Base-by-base conservation (phyloP, 1,284 basidiomycete species). In the Coniophora puteana region DNA sequence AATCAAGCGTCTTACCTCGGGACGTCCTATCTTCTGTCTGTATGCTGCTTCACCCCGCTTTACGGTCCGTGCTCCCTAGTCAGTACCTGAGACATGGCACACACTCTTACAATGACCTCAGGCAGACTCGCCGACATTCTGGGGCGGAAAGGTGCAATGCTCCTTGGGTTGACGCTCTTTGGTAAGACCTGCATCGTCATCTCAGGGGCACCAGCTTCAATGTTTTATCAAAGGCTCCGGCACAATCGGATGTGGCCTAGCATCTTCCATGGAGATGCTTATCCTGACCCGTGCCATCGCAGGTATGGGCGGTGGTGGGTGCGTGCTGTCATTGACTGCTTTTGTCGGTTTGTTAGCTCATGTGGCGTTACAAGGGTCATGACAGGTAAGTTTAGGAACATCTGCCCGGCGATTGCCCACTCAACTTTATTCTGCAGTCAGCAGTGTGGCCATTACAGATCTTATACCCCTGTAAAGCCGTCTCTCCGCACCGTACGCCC, bases 271-370 rank as follows among this genome's bases (percentile, higher is more conserved):
- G 91, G 73, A 81, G 50, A 63, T 74, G n/a, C 71, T 94, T 42
- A 90, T 94, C 47, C 72, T 73, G 42, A 86, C 88, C 36, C 78
- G 92, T 14, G 83, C 87, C 8, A 62, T 93, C 31, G 91, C 92
- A 27, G 91, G 91, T 35, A 90, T 93, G 79, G 91, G 92, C 42
- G 90, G 92, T 45, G 89, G 91, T 60, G 90, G 89, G 76, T 87
- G 76, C 61, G 45, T 51, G 22, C 12, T 31, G 18, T 4, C 5
- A 3, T 5, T 26, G n/a, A 2, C 31, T 8, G n/a, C 5, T 4
- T 13, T 35, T 35, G 5, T 23, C 18, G 25, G 30, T 38, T n/a
- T n/a, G n/a, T 24, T 24, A 7, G 33, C 44, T 47, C 38, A 50
- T 45, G 26, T 34, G n/a, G 16, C 27, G 5, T 43, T 31, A 47